Conservation (phyloP, 176 grass and related monocot species). For the Cenchrus fungigraminus region DNA sequence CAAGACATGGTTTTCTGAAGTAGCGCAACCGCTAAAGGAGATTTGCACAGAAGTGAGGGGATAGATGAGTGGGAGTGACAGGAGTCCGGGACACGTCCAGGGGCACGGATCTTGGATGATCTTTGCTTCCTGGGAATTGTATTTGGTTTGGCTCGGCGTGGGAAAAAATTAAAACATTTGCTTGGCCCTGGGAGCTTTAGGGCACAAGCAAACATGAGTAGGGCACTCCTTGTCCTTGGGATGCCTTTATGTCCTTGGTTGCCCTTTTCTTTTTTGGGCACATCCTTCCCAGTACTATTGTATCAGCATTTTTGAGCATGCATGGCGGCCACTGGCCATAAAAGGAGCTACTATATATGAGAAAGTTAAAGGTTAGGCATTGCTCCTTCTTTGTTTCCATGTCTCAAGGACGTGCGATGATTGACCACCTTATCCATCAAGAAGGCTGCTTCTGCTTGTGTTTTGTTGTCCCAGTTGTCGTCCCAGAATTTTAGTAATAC, state of each 20-base stretch:
- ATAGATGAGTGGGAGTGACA: slow-evolving; percentile 27
- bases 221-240: slow-evolving; percentile 39
- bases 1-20: slow-evolving; percentile 7
- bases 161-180: slow-evolving; percentile 37
- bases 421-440: slow-evolving; percentile 40
- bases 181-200: slow-evolving; percentile 59
- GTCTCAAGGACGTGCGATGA: slow-evolving; percentile 13
- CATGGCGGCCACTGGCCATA: slow-evolving; percentile 41
- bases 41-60: not conserved
- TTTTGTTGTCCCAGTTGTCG: not conserved
- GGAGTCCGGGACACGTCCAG: not conserved
- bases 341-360: slow-evolving; percentile 34
- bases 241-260: slow-evolving; percentile 52
- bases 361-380: slow-evolving; percentile 36
- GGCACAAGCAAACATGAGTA: slow-evolving; percentile 73
- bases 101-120: not conserved
- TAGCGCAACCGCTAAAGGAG: not conserved
- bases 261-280: slow-evolving; percentile 45
- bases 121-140: slow-evolving; percentile 28
- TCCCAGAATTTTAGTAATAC: not conserved
- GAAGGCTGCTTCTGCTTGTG: not conserved
- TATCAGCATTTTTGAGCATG: slow-evolving; percentile 41
- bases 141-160: slow-evolving; percentile 40
- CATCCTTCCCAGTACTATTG: slow-evolving; percentile 48
- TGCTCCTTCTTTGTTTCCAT: slow-evolving; percentile 15